Base-by-base conservation (phyloP, 805 yeast species). In the Barnettozyma siamensis region DNA sequence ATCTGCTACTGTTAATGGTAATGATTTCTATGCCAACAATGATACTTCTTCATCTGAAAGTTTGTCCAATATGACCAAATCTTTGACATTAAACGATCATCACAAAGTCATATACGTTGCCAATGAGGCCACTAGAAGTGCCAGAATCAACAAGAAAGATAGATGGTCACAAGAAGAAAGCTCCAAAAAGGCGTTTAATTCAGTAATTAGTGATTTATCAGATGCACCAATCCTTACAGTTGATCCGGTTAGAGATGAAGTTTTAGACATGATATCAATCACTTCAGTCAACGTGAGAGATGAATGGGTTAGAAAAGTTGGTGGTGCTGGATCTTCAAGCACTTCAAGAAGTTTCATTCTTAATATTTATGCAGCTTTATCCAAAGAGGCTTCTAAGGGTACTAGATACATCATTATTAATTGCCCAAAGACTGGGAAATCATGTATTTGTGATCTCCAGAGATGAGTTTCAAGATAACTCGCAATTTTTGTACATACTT, bases 91-190 rank as follows among this genome's bases (percentile, higher is more conserved):
- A 21, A 50, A 48, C 30, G 56, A 48, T 3, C 52, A 69, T 31
- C 88, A 81, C 49, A 79, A 76, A 40, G 81, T 83, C 9, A 64
- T 73, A 1, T 74, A 80, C 38, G 82, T 91, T 3, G 76, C 87
- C 2, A 87, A 87, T 53, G 87, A 85, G 51, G 89, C 93, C 2
- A 86, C 87, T 4, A 75, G 83, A 59, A 83, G 93, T 17, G 78
- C 78, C 37, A 77, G 83, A 38, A 85, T 83, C 45, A 85, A 81
- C 55, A 82, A 81, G 55, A 78, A 76, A 55, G 94, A 86, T 46
- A 79, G 75, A 51, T 85, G 83, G 87, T 78, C 78, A 15, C 60
- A 78, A 32, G 95, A 87, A 45, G 88, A 85, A 46, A 80, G 76
- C 41, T 76, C 95, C 0, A 75, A 75, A 46, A 70, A 73, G 41